Evolutionary conservation across 228 moss, liverwort and hornwort genomes (phyloP), one percentile per base, ranked within the genome.

Genomic region (Sphagnum magellanicum): DNA sequence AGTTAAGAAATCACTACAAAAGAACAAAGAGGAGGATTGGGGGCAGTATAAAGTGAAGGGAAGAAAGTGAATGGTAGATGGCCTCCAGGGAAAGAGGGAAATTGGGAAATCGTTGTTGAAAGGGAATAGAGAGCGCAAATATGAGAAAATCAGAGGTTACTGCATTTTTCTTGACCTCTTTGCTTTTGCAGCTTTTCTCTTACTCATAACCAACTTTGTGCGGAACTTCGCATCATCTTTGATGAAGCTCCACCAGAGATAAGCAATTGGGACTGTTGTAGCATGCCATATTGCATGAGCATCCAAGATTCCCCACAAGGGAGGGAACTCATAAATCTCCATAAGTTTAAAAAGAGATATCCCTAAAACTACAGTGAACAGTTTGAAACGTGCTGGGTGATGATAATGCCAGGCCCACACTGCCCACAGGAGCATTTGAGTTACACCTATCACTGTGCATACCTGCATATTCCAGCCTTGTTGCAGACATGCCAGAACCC

Each of bases 241-340:
- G 60, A 86, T 88, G 68, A 93, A 91, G 75, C 85, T 85, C 97
- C 97, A 97, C 90, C 93, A 90, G 50, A 91, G 16, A 32, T 85
- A 78, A 17, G 89, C 85, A 16, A 91, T 76, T 49, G 87, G 91
- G 14, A 88, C 68, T 72, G 88, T 73, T 11, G 81, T 74, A 32
- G 84, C 83, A 73, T 91, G 88, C 97, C 93, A 97, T 8, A 90
- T 73, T 17, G 88, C 82, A 68, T 89, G 88, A 7, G 84, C 79
- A 61, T 89, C 91, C 51, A 96, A 84, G 60, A 77, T 74, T 57
- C 74, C 81, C 90, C 84, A 79, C 16, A 84, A 60, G 66, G 84
- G 83, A 51, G 83, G 87, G 60, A 91, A 81, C 76, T 88, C 85
- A 68, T 85, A 91, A 50, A 92, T 69, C 79, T 93, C 88, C 55